Conservation (phyloP, 2,329 filamentous ascomycete genomes). For the Cladophialophora carrionii region DNA sequence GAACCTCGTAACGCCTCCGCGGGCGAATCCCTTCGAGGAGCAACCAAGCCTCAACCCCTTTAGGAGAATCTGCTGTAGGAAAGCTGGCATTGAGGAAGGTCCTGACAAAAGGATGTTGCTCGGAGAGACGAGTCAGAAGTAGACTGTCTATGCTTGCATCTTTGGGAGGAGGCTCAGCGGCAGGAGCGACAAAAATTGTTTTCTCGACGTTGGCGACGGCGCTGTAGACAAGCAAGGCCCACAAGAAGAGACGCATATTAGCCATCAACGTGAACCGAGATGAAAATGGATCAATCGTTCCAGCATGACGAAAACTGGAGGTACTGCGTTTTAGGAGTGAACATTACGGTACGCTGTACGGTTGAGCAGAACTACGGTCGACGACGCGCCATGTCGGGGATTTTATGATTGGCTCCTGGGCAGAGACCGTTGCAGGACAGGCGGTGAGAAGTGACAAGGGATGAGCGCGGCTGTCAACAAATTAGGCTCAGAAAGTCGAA, state of each 20-base stretch:
- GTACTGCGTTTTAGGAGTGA: background rate
- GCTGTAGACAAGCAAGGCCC: conserved; percentile 12
- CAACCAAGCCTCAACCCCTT: conserved; percentile 74
- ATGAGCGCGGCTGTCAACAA: conserved; percentile 35
- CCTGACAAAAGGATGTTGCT: conserved; percentile 59
- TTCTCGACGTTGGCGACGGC: conserved; percentile 82
- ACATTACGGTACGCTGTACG: background rate
- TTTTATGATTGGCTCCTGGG: conserved; percentile 20
- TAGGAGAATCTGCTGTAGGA: conserved; percentile 56
- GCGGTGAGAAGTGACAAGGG: conserved; percentile 24
- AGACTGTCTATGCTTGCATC: conserved; percentile 64
- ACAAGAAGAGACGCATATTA: conserved; percentile 11
- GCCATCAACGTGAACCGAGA: conserved; percentile 6
- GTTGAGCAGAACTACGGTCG: background rate
- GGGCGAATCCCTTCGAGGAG: conserved; percentile 71
- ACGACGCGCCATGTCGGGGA: conserved; percentile 4
- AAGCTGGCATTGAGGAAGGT: conserved; percentile 70
- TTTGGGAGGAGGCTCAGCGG: conserved; percentile 58
- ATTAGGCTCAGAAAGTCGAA: conserved; percentile 22
- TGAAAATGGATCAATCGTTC: background rate
- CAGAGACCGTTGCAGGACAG: conserved; percentile 15
- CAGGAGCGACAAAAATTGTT: conserved; percentile 78
- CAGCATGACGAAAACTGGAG: background rate
- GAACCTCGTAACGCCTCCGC: conserved; percentile 81
- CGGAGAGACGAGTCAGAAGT: conserved; percentile 67